Base-by-base conservation (phyloP, 1,284 basidiomycete genomes). In the Sporisorium iseilematis-ciliati region DNA sequence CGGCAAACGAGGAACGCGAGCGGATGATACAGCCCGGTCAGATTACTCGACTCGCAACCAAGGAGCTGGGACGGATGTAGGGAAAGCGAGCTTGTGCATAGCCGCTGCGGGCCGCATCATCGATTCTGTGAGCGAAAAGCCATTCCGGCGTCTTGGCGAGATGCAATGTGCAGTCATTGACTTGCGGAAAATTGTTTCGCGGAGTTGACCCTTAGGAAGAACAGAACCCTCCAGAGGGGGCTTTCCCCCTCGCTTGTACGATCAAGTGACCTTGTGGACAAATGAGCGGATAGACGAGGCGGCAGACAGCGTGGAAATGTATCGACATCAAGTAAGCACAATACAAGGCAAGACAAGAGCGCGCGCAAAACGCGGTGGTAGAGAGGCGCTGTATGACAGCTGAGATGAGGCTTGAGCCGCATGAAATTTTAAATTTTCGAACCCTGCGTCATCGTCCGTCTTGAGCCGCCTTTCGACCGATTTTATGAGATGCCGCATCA, bases 381-480 rank as follows among this genome's bases (percentile, higher is more conserved):
- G 12, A 33, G 33, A 12, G 48, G 57, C 50, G 33, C 57, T 35
- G 35, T 61, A 26, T 61, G 59, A 61, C 59, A 61, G 59, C 43
- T 38, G 52, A 46, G 21, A 26, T 18, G 40, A 7, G 7, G 29
- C 23, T 31, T 10, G 23, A 35, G 31, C 45, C 35, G 54, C 61
- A 63, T 45, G 53, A 51, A 56, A 50, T 55, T 62, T 33, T 11
- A 10, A 20, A 21, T 49, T 41, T 54, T 18, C 18, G 29, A 57
- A 38, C 61, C 53, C 45, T 50, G 54, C 61, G 61, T 63, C 61
- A 63, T 63, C 43, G 52, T 23, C 31, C 18, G 49, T 51, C n/a
- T 51, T 51, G 2, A 35, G 29, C 29, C 33, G 48, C 18, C 14
- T 11, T 31, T 20, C 10, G 11, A 25, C 23, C 23, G 23, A n/a